These are phyloP conservation scores for Termitomyces sp. DNA, from an alignment of 768 basidiomycete genomes.

Conservation along the genomic window DNA sequence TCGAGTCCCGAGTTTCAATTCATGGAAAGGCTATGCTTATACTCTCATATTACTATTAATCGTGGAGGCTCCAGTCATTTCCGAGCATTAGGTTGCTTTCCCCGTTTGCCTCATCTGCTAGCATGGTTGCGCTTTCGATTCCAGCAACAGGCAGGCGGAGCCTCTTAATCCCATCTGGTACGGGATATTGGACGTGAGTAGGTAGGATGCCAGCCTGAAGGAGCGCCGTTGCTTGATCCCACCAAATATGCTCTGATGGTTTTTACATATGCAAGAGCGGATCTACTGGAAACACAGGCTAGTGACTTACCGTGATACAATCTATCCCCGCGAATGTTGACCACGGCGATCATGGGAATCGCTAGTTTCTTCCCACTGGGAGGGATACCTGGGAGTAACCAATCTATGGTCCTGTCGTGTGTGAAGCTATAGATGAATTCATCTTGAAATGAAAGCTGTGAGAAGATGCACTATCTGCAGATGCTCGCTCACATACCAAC, in stretches of 20 bases:
- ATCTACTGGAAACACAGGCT: not conserved
- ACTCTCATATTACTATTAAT: not conserved
- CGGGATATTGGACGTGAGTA: conserved; percentile 23
- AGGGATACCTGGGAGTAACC: conserved; percentile 49
- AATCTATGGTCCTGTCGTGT: conserved; percentile 38
- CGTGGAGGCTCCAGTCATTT: conserved; percentile 24
- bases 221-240: conserved; percentile 36
- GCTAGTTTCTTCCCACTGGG: conserved; percentile 41
- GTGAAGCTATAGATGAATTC: conserved; percentile 46
- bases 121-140: conserved; percentile 28
- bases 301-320: conserved; percentile 26
- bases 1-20: too few relatives aligned
- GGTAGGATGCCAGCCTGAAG: conserved; percentile 31
- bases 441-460: conserved; percentile 23
- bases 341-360: conserved; percentile 51
- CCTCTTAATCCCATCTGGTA: conserved; percentile 13
- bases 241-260: conserved; percentile 36
- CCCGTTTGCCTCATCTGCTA: conserved; percentile 29
- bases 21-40: not conserved
- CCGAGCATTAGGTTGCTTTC: conserved; percentile 34
- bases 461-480: not conserved
- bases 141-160: conserved; percentile 33
- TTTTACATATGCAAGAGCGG: not conserved
- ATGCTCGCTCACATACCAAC: conserved; percentile 29
- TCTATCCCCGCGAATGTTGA: conserved; percentile 40